Evolutionary conservation across 2,329 filamentous ascomycete genomes (phyloP).

Genomic region (Aspergillus tamarii): DNA sequence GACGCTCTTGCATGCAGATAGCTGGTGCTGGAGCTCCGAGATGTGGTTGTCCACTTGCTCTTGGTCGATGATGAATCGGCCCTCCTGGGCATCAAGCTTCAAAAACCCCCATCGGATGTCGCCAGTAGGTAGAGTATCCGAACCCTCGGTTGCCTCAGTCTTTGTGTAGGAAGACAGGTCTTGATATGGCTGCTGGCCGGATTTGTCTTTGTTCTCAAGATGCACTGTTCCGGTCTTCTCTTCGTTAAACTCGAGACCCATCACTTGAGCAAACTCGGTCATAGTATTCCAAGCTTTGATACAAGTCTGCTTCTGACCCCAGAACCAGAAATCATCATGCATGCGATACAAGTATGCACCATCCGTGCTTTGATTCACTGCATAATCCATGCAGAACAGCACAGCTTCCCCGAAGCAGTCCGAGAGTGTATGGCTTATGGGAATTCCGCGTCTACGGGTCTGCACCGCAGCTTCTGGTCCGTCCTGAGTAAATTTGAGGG

Average conservation of each 20-base stretch:
- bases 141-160: slow-evolving; percentile 10
- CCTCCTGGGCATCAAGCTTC: slow-evolving; percentile 54
- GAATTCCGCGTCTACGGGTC: slow-evolving; percentile 59
- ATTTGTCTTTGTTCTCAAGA: slow-evolving; percentile 32
- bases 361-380: slow-evolving; percentile 61
- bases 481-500: slow-evolving; percentile 61
- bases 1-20: slow-evolving; percentile 58
- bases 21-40: slow-evolving; percentile 61
- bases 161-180: background rate
- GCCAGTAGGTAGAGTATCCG: slow-evolving; percentile 51
- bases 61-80: slow-evolving; percentile 64
- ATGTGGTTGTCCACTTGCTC: slow-evolving; percentile 62
- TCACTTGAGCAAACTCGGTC: slow-evolving; percentile 56
- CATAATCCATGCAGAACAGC: slow-evolving; percentile 67
- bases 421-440: slow-evolving; percentile 62
- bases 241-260: slow-evolving; percentile 62
- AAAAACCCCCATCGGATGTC: slow-evolving; percentile 65
- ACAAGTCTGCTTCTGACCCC: slow-evolving; percentile 59
- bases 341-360: slow-evolving; percentile 63
- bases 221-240: slow-evolving; percentile 60
- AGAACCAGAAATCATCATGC: slow-evolving; percentile 70
- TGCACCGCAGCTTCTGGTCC: slow-evolving; percentile 49
- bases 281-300: slow-evolving; percentile 64
- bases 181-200: slow-evolving; percentile 7
- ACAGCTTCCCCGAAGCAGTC: slow-evolving; percentile 63